Base-by-base conservation (phyloP, 345 rosid species). In the Populus alba region DNA sequence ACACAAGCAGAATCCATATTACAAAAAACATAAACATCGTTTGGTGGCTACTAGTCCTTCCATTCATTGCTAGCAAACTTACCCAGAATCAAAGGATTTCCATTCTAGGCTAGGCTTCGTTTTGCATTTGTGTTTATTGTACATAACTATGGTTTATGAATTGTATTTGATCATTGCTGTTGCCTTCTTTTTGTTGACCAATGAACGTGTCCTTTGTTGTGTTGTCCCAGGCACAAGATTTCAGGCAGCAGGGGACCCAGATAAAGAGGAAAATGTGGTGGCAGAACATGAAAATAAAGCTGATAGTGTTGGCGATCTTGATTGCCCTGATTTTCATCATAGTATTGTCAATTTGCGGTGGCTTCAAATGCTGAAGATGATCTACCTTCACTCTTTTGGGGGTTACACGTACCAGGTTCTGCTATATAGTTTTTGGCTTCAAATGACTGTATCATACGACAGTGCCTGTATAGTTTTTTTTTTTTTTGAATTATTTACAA, bases 261-360 rank as follows among this genome's bases (percentile, higher is more conserved):
- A 87, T 90, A 86, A 86, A 88, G 87, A 86, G 97, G 82, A 92
- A 85, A 86, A 88, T 92, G 94, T 92, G 97, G 97, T 38, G 86
- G 31, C 87, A 87, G 83, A 90, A 82, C 90, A 89, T 90, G 91
- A 94, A 89, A 83, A 82, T 89, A 47, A 94, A 92, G 87, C 87
- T 91, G 70, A 86, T 91, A 61, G 89, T 85, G 71, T 82, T 89
- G 66, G 93, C 83, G 47, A 85, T 90, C 80, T 38, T 92, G 67
- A 77, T 89, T 29, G 90, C 87, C 9, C 53, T 88, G 82, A 86
- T 92, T 80, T 92, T 92, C 77, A 89, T 90, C 82, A 83, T 89
- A 22, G 87, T 90, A 33, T 81, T 88, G 72, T 87, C 91, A 15
- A 45, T 81, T 63, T 92, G 89, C 59, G 15, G 74, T 55, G 79